A percentile compares a stretch with the other conserved stretches of the same genome.
phyloP scores from a whole-genome alignment of 768 basidiomycete genomes.

The Megacollybia marginata region DNA sequence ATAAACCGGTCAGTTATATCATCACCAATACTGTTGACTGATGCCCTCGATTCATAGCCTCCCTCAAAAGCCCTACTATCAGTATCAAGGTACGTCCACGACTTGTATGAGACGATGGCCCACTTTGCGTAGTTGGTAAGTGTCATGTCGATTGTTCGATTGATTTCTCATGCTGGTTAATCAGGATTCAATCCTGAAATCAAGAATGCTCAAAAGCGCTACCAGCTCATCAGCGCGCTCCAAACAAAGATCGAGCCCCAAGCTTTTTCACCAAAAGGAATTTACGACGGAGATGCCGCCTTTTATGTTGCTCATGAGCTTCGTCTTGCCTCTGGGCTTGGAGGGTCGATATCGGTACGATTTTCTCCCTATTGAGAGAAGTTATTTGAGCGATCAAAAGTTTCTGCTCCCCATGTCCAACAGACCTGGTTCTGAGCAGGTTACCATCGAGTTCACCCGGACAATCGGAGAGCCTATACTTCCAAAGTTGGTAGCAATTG shows the following conservation, averaged over 20 bases:
- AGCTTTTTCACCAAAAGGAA: background rate
- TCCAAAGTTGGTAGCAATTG: background rate
- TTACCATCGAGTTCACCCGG: background rate
- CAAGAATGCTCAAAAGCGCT: background rate
- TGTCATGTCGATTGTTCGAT: background rate
- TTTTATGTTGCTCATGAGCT: background rate
- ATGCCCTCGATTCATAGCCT: background rate
- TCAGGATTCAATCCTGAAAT: background rate
- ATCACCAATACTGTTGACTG: too few species aligned
- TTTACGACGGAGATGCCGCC: background rate
- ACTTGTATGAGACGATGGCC: background rate
- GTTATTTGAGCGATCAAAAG: background rate
- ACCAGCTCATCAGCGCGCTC: constrained; percentile 1
- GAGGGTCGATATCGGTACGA: too few species aligned
- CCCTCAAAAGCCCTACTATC: background rate
- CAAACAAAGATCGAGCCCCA: constrained; percentile 1
- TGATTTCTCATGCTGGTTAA: background rate
- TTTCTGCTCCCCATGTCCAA: background rate
- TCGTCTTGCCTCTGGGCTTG: background rate
- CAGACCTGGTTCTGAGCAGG: background rate
- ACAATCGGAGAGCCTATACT: background rate
- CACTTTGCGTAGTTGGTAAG: background rate
- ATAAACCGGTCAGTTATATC: too few species aligned
- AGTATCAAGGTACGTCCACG: background rate
- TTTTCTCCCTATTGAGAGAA: too few species aligned